Percentiles rank a stretch among this genome's conserved stretches.
phyloP scores from a whole-genome alignment of 345 rosid species.

The Mercurialis annua region DNA sequence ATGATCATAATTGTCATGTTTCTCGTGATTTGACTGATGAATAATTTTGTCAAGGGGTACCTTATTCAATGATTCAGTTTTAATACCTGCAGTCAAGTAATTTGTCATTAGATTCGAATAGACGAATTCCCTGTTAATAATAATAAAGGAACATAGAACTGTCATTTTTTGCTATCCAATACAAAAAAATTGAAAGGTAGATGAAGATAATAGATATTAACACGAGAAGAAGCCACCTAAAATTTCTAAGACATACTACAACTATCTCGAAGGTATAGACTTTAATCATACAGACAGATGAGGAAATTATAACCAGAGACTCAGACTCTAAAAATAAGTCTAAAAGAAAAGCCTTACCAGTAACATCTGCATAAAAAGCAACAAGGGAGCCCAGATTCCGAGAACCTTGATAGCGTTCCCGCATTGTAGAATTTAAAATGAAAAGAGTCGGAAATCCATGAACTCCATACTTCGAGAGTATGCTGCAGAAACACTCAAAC shows the following conservation, averaged over 20 bases:
- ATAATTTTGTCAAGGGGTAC: slow-evolving; percentile 35
- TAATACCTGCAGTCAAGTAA: slow-evolving; percentile 40
- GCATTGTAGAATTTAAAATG: slow-evolving; percentile 73
- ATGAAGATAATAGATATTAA: background rate
- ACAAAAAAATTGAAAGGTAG: background rate
- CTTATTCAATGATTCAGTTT: slow-evolving; percentile 41
- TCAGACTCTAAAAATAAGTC: background rate
- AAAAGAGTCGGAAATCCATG: slow-evolving; percentile 90
- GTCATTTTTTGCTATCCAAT: background rate
- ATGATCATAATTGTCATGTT: slow-evolving; percentile 42
- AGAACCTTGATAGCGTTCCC: slow-evolving; percentile 61
- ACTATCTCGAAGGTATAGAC: background rate
- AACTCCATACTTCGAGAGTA: slow-evolving; percentile 88
- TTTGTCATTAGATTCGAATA: slow-evolving; percentile 5
- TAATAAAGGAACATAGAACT: background rate
- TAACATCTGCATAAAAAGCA: slow-evolving; percentile 62
- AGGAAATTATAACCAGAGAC: background rate
- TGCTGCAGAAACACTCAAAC: slow-evolving; percentile 49
- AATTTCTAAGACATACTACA: background rate
- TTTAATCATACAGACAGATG: background rate
- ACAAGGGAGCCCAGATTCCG: slow-evolving; percentile 68
- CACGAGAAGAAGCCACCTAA: background rate
- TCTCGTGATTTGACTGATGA: slow-evolving; percentile 42
- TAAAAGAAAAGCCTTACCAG: slow-evolving; percentile 45
- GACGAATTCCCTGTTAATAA: background rate